Percentiles rank a stretch among this genome's conserved stretches.
Evolutionary conservation across 176 grass and related monocot species (phyloP).

Genomic region (Carex littledalei): DNA sequence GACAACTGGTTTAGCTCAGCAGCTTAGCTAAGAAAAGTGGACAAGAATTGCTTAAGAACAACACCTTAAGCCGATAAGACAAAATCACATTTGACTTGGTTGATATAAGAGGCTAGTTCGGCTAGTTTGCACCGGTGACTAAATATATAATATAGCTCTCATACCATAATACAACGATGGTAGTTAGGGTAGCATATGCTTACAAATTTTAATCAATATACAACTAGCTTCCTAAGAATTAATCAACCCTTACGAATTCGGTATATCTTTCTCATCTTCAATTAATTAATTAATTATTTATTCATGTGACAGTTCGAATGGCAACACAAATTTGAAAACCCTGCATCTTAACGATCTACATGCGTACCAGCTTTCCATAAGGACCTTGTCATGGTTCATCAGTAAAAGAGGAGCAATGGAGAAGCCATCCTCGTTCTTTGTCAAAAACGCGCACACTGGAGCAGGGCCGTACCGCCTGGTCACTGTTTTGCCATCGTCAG

Average conservation of each 20-base stretch:
- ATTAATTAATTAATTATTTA: background rate
- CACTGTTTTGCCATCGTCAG: conserved; percentile 33
- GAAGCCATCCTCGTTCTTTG: conserved; percentile 72
- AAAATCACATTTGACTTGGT: background rate
- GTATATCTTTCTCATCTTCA: background rate
- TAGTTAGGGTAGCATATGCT: background rate
- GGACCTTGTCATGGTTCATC: conserved; percentile 92
- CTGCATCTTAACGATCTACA: background rate
- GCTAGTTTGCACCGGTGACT: background rate
- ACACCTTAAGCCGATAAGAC: background rate
- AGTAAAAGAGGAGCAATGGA: conserved; percentile 75
- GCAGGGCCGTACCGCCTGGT: conserved; percentile 31
- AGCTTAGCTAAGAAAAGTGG: background rate
- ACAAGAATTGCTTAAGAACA: background rate
- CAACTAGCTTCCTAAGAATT: background rate
- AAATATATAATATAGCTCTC: background rate
- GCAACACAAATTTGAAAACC: background rate
- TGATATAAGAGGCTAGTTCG: background rate
- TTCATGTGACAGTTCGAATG: background rate
- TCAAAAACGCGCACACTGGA: conserved; percentile 74
- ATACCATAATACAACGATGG: background rate
- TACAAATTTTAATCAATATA: background rate
- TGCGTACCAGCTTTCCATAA: conserved; percentile 91
- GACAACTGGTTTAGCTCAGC: background rate
- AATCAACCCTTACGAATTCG: background rate